Evolutionary conservation across 1,139 yeast species (phyloP).

Genomic region (Blastobotrys indianensis): DNA sequence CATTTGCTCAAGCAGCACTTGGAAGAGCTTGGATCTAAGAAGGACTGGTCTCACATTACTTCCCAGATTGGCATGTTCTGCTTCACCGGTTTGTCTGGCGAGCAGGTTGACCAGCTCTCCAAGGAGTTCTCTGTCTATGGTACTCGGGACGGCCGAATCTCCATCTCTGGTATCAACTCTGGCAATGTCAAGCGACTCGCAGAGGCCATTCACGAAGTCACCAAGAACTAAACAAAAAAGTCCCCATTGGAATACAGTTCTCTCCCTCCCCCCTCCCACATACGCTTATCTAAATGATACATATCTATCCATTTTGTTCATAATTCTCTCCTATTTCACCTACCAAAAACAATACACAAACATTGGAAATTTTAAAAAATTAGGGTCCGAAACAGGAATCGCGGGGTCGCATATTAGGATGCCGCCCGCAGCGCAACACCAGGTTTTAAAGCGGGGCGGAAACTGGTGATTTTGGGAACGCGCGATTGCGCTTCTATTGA

Average conservation of each 20-base stretch:
- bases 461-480: too few relatives aligned
- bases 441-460: too few relatives aligned
- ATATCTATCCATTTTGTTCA: not conserved
- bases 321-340: not conserved
- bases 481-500: too few relatives aligned
- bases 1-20: slow-evolving; percentile 54
- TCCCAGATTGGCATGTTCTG: slow-evolving; percentile 96
- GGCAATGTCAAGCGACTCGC: slow-evolving; percentile 77
- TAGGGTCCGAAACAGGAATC: too few relatives aligned
- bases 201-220: slow-evolving; percentile 53
- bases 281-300: not conserved
- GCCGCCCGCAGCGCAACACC: too few relatives aligned
- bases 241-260: too few relatives aligned
- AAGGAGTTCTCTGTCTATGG: slow-evolving; percentile 71
- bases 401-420: too few relatives aligned
- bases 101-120: slow-evolving; percentile 77
- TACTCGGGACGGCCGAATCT: slow-evolving; percentile 73
- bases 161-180: slow-evolving; percentile 88
- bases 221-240: slow-evolving; percentile 15
- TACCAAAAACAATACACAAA: too few relatives aligned
- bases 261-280: too few relatives aligned
- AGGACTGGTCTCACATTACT: slow-evolving; percentile 90
- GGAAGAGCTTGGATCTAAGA: slow-evolving; percentile 67
- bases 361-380: too few relatives aligned
- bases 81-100: slow-evolving; percentile 76